Conservation (phyloP, 768 basidiomycete species). For the Amanita subjunquillea region DNA sequence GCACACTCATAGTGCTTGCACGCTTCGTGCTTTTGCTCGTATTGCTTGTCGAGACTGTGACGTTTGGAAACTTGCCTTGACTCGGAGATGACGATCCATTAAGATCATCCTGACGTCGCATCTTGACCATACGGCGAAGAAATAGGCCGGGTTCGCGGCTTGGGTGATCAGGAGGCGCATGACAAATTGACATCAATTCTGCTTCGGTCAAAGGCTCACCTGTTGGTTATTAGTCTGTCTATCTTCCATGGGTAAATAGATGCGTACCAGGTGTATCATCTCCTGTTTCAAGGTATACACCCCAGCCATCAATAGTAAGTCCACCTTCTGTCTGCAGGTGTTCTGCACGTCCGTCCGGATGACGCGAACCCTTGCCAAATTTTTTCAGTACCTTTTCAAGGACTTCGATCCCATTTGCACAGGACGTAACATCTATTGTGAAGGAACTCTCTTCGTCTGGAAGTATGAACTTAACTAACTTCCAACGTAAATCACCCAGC, state of each 20-base stretch:
- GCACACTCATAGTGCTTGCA: slow-evolving; percentile 89
- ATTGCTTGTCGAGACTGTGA: slow-evolving; percentile 8
- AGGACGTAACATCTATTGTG: slow-evolving; percentile 75
- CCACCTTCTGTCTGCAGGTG: slow-evolving; percentile 63
- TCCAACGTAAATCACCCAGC: slow-evolving; percentile 71
- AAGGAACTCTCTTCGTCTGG: slow-evolving; percentile 73
- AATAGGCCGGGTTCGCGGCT: slow-evolving; percentile 72
- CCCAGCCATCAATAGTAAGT: slow-evolving; percentile 84
- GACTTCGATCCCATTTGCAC: slow-evolving; percentile 74
- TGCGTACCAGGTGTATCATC: slow-evolving; percentile 43
- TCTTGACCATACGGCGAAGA: slow-evolving; percentile 44
- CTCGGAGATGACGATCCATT: slow-evolving; percentile 25
- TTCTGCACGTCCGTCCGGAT: slow-evolving; percentile 33
- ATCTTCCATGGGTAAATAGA: neutral
- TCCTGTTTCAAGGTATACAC: slow-evolving; percentile 61
- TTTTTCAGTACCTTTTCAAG: slow-evolving; percentile 86
- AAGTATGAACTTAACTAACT: slow-evolving; percentile 81
- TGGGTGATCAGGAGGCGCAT: slow-evolving; percentile 67
- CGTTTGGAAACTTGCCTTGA: slow-evolving; percentile 12
- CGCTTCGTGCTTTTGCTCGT: slow-evolving; percentile 63
- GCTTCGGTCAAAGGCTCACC: slow-evolving; percentile 73
- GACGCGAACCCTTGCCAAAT: slow-evolving; percentile 56
- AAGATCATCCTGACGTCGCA: slow-evolving; percentile 32
- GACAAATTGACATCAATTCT: slow-evolving; percentile 75
- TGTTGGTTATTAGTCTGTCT: slow-evolving; percentile 16